Percentiles rank a stretch among this genome's conserved stretches.
Conservation (phyloP, 108 stramenopile genomes). For the Skeletonema marinoi region DNA sequence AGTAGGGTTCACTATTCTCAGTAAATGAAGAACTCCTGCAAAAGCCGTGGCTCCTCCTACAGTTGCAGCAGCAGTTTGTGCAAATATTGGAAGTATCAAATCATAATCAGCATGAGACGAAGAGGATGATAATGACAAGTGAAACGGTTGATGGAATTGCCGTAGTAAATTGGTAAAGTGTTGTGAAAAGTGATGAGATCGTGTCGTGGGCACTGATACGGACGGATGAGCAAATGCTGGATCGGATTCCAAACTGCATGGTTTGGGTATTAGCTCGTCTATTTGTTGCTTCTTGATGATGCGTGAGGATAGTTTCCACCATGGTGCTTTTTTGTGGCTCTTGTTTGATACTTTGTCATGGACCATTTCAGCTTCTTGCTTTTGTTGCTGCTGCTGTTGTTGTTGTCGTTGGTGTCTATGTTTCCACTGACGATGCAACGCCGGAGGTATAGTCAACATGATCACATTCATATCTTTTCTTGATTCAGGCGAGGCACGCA, state of each 20-base stretch:
- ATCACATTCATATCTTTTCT: conserved; percentile 32
- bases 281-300: not conserved
- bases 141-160: not conserved
- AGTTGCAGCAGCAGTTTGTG: conserved; percentile 26
- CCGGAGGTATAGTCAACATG: conserved; percentile 36
- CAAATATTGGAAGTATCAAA: conserved; percentile 22
- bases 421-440: conserved; percentile 46
- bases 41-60: conserved; percentile 31
- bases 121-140: conserved; percentile 5
- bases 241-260: conserved; percentile 46
- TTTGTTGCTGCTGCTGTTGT: not conserved
- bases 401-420: conserved; percentile 9
- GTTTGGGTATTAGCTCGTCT: conserved; percentile 12
- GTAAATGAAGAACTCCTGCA: conserved; percentile 25
- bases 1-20: conserved; percentile 8
- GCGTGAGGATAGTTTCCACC: conserved; percentile 29
- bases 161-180: conserved; percentile 30
- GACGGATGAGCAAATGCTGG: conserved; percentile 39
- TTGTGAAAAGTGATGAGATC: conserved; percentile 38
- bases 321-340: not conserved
- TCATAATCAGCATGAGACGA: conserved; percentile 15
- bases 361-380: not conserved
- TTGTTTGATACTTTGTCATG: no score
- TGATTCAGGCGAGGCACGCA: conserved; percentile 29
- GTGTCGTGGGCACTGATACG: conserved; percentile 22